Evolutionary conservation across 148 eudicot species (phyloP), one percentile per base, ranked within the genome.

Genomic region (Nepenthes gracilis): DNA sequence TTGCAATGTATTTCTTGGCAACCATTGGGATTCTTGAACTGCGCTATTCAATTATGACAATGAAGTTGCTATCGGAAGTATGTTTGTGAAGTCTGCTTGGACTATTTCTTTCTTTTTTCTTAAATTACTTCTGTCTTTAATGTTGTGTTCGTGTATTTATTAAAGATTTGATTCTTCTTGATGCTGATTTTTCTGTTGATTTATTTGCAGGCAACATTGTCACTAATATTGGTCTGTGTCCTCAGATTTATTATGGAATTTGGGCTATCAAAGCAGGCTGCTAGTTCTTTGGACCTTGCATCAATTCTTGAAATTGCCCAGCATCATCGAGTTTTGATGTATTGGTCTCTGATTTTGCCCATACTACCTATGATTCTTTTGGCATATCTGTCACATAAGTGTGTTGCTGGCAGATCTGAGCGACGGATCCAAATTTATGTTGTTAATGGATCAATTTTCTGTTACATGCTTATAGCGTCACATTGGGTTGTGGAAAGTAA

Each of bases 181-280:
- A 72, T 55, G 2, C 33, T 63, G 49, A 6, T 59, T 47, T 58
- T 13, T 35, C 10, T 56, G 36, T 23, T 70, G 63, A 33, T 48
- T 45, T 47, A 50, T 65, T 64, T 81, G 79, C 95, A 94, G 97
- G 99, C 80, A 47, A 45, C 70, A 37, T 54, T 74, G 49, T 75
- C 83, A 54, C 49, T 82, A 68, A 61, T 81, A 37, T 48, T 94
- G 72, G 74, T 86, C 52, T 75, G 73, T 73, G 65, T 65, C 35
- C 67, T 94, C 59, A 83, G 88, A 77, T 75, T 84, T 69, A 59
- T 78, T 36, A 81, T 79, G 72, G 95, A 86, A 71, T 81, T 86
- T 64, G 95, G 95, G 61, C 75, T 83, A 66, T 81, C 88, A 68
- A 94, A 94, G 78, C 90, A 83, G 68, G 80, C 75, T 40, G 73